Evolutionary conservation across 2,329 filamentous ascomycete species (phyloP), one percentile per base, ranked within the genome.

Genomic region (Colletotrichum sp.): DNA sequence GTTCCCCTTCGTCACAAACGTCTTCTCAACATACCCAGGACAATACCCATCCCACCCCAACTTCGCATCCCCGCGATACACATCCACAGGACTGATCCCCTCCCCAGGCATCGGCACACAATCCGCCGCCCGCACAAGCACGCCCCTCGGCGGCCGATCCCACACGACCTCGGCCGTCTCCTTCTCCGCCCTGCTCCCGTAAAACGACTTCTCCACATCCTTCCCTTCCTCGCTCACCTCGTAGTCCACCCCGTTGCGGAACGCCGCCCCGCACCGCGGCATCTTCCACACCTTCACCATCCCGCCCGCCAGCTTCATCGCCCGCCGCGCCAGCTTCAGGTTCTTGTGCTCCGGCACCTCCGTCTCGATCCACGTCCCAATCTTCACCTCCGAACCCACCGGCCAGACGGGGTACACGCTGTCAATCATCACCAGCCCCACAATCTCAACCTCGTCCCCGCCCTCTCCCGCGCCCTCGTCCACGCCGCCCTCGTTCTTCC

Each of bases 351-450:
- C 82, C 52, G 81, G 83, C 32, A 82, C 78, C n/a, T 80, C 79
- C 4, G 81, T 60, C 52, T 74, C 8, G 68, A 79, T 10, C 32
- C 67, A 66, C 38, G 43, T 38, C 52, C 62, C 66, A 34, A 77
- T 74, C 67, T 75, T 77, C 10, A 68, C 28, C 5, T 71, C 71
- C 9, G 79, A 38, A 18, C 78, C 81, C 10, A 65, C 60, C 3
- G 48, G 65, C 48, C 75, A 34, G 67, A 78, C 78, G 7, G 86
- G 84, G 65, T 81, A 90, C 15, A 89, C 81, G 62, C 85, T 89
- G 79, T 92, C 90, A 21, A 91, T 82, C 83, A 91, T 87, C 73
- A 91, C 79, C 62, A 91, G 85, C 16, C 90, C 90, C 1, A 86
- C 77, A 12, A 91, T 83, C 2, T 82, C 82, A 28, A 90, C 80